Conservation (phyloP, 345 rosid genomes). For the Rhizophora apiculata region DNA sequence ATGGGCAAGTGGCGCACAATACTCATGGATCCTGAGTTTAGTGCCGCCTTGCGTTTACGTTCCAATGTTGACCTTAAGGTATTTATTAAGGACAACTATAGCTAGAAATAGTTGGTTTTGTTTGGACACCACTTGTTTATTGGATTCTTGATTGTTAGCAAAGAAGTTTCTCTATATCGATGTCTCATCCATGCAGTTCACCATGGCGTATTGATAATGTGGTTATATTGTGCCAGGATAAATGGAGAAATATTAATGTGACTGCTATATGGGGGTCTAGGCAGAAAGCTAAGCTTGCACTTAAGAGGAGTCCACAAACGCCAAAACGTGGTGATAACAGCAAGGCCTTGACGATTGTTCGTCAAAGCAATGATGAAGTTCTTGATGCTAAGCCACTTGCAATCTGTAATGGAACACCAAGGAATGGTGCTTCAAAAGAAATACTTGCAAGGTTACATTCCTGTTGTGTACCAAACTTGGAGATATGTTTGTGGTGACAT, state of each 20-base stretch:
- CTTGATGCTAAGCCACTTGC: slow-evolving; percentile 30
- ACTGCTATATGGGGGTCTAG: slow-evolving; percentile 39
- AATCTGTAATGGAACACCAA: slow-evolving; percentile 23
- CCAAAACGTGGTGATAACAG: slow-evolving; percentile 24
- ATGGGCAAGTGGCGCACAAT: slow-evolving; percentile 37
- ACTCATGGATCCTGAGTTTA: slow-evolving; percentile 31
- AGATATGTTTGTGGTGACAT: not conserved
- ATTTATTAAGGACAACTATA: slow-evolving; percentile 2
- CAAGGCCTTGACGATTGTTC: slow-evolving; percentile 15
- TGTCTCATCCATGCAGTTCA: not conserved
- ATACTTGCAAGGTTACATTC: slow-evolving; percentile 57
- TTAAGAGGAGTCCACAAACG: slow-evolving; percentile 23
- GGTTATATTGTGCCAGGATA: slow-evolving; percentile 19
- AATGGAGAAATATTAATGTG: slow-evolving; percentile 38
- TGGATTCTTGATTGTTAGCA: not conserved
- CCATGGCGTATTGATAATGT: not conserved
- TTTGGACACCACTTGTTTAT: not conserved
- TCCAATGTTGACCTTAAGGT: slow-evolving; percentile 38
- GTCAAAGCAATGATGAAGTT: slow-evolving; percentile 20
- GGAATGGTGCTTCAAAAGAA: slow-evolving; percentile 48
- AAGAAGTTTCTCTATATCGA: not conserved
- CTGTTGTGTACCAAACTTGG: slow-evolving; percentile 8
- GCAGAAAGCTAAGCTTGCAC: slow-evolving; percentile 35
- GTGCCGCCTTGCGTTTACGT: slow-evolving; percentile 21
- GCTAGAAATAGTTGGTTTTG: not conserved